Evolutionary conservation across 805 yeast species (phyloP).

Genomic region (Candida qinlingensis): DNA sequence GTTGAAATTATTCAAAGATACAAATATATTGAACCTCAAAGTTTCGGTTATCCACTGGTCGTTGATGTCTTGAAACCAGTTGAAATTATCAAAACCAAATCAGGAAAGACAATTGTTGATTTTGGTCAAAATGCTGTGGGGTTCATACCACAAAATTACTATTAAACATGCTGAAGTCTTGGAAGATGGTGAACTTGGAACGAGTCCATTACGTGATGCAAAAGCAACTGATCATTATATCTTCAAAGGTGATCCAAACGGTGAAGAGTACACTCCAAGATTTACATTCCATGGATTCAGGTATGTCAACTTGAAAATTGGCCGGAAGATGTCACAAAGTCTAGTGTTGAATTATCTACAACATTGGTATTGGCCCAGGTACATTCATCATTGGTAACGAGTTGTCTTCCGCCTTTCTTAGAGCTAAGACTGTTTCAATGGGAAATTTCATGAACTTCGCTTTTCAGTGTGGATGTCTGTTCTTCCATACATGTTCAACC

Average conservation of each 20-base stretch:
- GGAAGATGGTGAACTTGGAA: conserved; percentile 14
- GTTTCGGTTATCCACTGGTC: conserved; percentile 12
- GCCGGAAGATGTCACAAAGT: conserved; percentile 11
- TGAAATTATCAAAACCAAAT: conserved; percentile 9
- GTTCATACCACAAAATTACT: conserved; percentile 7
- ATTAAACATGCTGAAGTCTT: conserved; percentile 15
- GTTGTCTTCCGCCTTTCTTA: conserved; percentile 31
- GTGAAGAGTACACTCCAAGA: conserved; percentile 14
- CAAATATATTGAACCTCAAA: conserved; percentile 9
- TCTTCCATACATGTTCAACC: conserved; percentile 41
- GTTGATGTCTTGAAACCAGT: conserved; percentile 8
- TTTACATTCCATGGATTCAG: conserved; percentile 17
- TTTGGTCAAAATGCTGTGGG: conserved; percentile 18
- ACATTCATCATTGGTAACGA: conserved; percentile 33
- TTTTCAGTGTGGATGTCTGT: conserved; percentile 30
- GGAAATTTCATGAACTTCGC: conserved; percentile 27
- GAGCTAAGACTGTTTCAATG: conserved; percentile 35
- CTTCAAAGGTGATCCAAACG: conserved; percentile 10
- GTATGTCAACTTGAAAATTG: conserved; percentile 13
- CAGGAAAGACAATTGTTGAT: conserved; percentile 11
- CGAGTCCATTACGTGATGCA: conserved; percentile 14
- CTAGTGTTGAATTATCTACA: conserved; percentile 24
- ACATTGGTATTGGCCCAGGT: conserved; percentile 34
- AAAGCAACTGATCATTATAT: conserved; percentile 9
- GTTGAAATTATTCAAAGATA: conserved; percentile 8